A percentile compares a stretch with the other conserved stretches of the same genome.
Evolutionary conservation across 1,139 yeast species (phyloP).

Genomic region (Chernovozyma sophiae-reginae): DNA sequence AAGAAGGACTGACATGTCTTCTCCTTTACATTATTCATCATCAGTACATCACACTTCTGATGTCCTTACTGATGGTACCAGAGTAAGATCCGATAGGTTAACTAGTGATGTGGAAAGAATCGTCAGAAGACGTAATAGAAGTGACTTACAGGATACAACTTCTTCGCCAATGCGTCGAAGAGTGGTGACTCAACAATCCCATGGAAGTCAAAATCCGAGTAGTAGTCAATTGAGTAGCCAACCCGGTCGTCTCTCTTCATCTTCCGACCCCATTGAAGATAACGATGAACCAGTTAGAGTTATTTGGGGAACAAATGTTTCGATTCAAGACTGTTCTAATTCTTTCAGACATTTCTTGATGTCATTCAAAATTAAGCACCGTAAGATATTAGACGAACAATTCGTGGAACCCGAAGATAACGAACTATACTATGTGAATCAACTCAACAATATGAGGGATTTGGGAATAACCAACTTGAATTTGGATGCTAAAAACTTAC

Average conservation of each 20-base stretch:
- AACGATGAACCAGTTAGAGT: constrained; percentile 75
- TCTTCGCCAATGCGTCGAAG: constrained; percentile 42
- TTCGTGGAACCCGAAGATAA: constrained; percentile 56
- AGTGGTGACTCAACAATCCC: constrained; percentile 22
- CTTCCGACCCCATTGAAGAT: constrained; percentile 23
- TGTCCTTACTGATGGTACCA: constrained; percentile 13
- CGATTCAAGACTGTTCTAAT: constrained; percentile 80
- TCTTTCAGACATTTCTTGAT: constrained; percentile 78
- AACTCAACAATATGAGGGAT: constrained; percentile 69
- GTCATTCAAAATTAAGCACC: constrained; percentile 75
- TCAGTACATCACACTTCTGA: constrained; percentile 38
- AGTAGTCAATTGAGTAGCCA: constrained; percentile 6
- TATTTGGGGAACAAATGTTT: constrained; percentile 98
- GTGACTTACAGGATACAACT: constrained; percentile 39
- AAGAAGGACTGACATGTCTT: constrained; percentile 30
- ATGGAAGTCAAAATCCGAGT: not conserved
- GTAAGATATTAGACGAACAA: constrained; percentile 49
- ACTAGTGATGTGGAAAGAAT: constrained; percentile 44
- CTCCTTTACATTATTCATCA: constrained; percentile 46
- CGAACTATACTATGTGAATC: constrained; percentile 67
- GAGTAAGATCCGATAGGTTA: constrained; percentile 28
- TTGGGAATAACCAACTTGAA: constrained; percentile 80
- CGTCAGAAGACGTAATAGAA: constrained; percentile 38
- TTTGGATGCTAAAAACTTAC: constrained; percentile 75
- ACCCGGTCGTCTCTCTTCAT: constrained; percentile 16